These are phyloP conservation scores for Osmozyma mogii DNA, from an alignment of 805 yeast genomes.

Conservation along the genomic window DNA sequence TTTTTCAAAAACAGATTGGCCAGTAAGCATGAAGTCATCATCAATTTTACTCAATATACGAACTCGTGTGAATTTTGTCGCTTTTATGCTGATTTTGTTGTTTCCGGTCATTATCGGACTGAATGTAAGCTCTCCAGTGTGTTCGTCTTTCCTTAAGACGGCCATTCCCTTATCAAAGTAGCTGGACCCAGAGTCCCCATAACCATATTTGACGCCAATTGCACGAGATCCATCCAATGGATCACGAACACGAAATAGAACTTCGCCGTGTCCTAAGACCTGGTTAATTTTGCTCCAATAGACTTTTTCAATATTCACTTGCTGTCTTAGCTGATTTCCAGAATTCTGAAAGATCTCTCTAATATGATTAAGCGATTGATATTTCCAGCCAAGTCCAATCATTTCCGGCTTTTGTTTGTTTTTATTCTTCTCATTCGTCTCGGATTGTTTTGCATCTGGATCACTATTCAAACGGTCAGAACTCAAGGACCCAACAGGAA, in stretches of 20 bases:
- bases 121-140: slow-evolving; percentile 26
- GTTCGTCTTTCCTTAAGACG: slow-evolving; percentile 43
- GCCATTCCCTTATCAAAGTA: slow-evolving; percentile 74
- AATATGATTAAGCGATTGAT: slow-evolving; percentile 56
- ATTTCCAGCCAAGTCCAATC: slow-evolving; percentile 78
- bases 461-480: slow-evolving; percentile 32
- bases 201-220: slow-evolving; percentile 84
- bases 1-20: slow-evolving; percentile 40
- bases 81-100: slow-evolving; percentile 23
- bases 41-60: slow-evolving; percentile 49
- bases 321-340: slow-evolving; percentile 42
- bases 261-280: slow-evolving; percentile 44
- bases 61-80: slow-evolving; percentile 48
- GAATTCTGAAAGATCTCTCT: slow-evolving; percentile 44
- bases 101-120: slow-evolving; percentile 20
- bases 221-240: slow-evolving; percentile 39
- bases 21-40: slow-evolving; percentile 47
- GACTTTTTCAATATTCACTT: slow-evolving; percentile 50
- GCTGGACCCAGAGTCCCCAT: slow-evolving; percentile 81
- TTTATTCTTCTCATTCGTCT: slow-evolving; percentile 9
- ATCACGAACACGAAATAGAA: slow-evolving; percentile 58
- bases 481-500: slow-evolving; percentile 68
- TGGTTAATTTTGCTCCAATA: slow-evolving; percentile 58
- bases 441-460: slow-evolving; percentile 11
- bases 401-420: slow-evolving; percentile 21